Percentiles rank a stretch among this genome's conserved stretches.
Evolutionary conservation across 1,284 basidiomycete species (phyloP).

Genomic region (Rhodotorula sp.): DNA sequence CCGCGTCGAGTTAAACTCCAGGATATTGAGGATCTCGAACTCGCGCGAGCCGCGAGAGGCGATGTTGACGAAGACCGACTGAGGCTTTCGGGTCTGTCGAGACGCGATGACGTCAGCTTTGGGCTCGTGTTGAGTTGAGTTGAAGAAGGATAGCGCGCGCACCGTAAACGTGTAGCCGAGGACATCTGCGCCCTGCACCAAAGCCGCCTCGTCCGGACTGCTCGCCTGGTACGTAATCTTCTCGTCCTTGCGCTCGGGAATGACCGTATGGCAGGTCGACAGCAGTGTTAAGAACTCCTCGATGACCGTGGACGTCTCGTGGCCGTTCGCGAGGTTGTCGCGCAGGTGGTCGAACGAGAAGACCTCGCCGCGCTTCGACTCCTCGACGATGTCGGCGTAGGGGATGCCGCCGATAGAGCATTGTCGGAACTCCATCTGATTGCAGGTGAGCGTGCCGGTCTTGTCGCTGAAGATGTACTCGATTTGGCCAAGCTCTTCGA

Average conservation of each 20-base stretch:
- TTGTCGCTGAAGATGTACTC: conserved; percentile 99
- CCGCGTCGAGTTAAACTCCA: conserved; percentile 96
- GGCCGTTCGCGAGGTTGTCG: conserved; percentile 46
- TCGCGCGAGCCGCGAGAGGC: conserved; percentile 65
- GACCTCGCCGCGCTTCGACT: conserved; percentile 64
- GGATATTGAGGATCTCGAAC: conserved; percentile 91
- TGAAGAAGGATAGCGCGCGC: conserved; percentile 47
- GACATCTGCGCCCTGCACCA: conserved; percentile 89
- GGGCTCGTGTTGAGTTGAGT: background rate
- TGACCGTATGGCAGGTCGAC: conserved; percentile 97
- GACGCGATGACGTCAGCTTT: background rate
- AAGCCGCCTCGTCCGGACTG: conserved; percentile 95
- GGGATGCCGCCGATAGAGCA: conserved; percentile 84
- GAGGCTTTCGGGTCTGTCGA: conserved; percentile 83
- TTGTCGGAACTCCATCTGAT: conserved; percentile 95
- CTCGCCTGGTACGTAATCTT: conserved; percentile 81
- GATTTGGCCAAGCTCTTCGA: conserved; percentile 97
- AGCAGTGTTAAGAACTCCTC: conserved; percentile 86
- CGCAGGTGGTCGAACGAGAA: conserved; percentile 49
- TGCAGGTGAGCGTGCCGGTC: conserved; percentile 93
- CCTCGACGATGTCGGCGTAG: conserved; percentile 86
- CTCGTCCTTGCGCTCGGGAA: conserved; percentile 87
- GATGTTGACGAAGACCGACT: conserved; percentile 85
- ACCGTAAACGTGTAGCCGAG: conserved; percentile 93
- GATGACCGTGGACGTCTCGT: conserved; percentile 58